A percentile compares a stretch with the other conserved stretches of the same genome.
phyloP scores from a whole-genome alignment of 768 basidiomycete species.

The Melanogaster broomeanus region DNA sequence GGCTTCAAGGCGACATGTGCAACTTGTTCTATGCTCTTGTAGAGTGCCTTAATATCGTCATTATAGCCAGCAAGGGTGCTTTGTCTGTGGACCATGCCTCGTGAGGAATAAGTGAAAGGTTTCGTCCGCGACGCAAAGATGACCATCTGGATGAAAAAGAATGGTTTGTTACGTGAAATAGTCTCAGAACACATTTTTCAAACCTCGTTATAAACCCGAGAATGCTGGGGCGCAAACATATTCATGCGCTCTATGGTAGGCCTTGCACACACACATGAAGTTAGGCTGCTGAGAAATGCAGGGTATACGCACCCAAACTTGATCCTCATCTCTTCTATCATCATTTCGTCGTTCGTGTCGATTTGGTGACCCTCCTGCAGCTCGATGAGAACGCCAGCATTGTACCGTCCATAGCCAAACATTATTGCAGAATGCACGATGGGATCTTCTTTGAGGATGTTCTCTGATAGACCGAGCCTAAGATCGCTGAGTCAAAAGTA shows the following conservation, averaged over 20 bases:
- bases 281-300: not conserved
- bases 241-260: conserved; percentile 19
- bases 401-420: conserved; percentile 23
- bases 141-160: conserved; percentile 10
- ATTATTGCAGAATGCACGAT: conserved; percentile 18
- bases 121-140: conserved; percentile 11
- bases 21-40: conserved; percentile 4
- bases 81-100: conserved; percentile 7
- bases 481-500: not conserved
- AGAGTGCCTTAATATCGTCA: conserved; percentile 13
- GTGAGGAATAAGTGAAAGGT: conserved; percentile 8
- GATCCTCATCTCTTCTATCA: conserved; percentile 11
- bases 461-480: conserved; percentile 4
- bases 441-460: conserved; percentile 13
- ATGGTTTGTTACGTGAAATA: not conserved
- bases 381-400: conserved; percentile 17
- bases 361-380: conserved; percentile 8
- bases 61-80: conserved; percentile 11
- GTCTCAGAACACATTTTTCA: not conserved
- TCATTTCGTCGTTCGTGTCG: conserved; percentile 6
- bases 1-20: conserved; percentile 9
- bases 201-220: conserved; percentile 24
- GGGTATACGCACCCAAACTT: conserved; percentile 13
- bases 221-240: conserved; percentile 19
- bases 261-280: conserved; percentile 5